Base-by-base conservation (phyloP, 164 flowering plant genomes). In the Paratinospora sagittata region DNA sequence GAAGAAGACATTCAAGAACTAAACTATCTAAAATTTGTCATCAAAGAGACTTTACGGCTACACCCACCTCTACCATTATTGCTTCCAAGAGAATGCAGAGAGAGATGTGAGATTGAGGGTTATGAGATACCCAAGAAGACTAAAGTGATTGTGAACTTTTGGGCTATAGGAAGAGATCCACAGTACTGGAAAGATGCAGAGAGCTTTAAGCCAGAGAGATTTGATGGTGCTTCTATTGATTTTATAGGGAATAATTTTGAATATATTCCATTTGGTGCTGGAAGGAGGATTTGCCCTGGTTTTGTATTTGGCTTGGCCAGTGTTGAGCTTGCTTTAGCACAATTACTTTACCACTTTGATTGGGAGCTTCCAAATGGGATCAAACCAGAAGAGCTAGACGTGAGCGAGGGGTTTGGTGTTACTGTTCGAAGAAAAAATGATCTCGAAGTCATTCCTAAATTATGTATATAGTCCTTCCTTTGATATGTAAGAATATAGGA, bases 141-240 rank as follows among this genome's bases (percentile, higher is more conserved):
- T 8, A 79, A 70, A 74, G 70, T 82, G 63, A 45, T 80, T 0
- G 62, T 80, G 7, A 84, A 84, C 49, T 80, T 49, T 10, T 80
- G 84, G 83, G 83, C 83, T 8, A 80, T 84, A 5, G 80, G 77
- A 8, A 74, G 80, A 68, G 79, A 81, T 67, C 76, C 80, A 19
- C 39, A 70, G 13, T 34, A 72, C 27, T 84, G 81, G 78, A 60
- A 9, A 9, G 71, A 75, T 30, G 68, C 76, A 8, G 69, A 72
- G 57, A 43, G 61, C 13, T 72, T 78, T 58, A 17, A 45, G 16
- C 78, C 74, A 27, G 78, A 79, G 73, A 79, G 77, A 47, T 73
- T 79, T 47, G 37, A 63, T 11, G 72, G 62, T 26, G 13, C 27
- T 16, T 26, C 69, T 3, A 39, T 73, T 55, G 78, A 79, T 73